A percentile compares a stretch with the other conserved stretches of the same genome.
These are phyloP conservation scores for Debaryomyces sp. DNA, from an alignment of 1,139 yeast species.

Conservation along the genomic window DNA sequence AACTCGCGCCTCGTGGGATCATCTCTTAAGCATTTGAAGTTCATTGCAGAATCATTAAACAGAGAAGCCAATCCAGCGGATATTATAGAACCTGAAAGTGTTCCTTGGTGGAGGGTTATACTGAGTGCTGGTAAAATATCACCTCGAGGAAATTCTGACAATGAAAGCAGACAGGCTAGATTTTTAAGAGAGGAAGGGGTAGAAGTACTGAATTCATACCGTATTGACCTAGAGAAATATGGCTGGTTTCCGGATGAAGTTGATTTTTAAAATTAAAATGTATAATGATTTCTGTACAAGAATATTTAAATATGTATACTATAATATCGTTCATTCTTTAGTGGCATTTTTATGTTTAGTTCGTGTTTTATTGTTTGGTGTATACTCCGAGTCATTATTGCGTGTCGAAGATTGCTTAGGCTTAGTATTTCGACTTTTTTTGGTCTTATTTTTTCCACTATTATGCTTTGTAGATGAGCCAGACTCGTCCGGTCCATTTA, in stretches of 20 bases:
- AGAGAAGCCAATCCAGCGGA: constrained; percentile 19
- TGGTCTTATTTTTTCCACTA: constrained; percentile 1
- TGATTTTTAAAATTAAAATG: background rate
- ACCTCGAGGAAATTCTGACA: constrained; percentile 45
- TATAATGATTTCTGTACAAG: background rate
- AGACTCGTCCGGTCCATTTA: background rate
- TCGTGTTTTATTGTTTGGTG: background rate
- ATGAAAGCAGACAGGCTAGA: constrained; percentile 51
- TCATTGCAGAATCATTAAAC: constrained; percentile 27
- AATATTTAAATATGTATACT: background rate
- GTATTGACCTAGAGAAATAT: constrained; percentile 45
- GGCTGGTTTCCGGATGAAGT: constrained; percentile 71
- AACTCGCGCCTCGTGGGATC: constrained; percentile 77
- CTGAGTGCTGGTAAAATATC: constrained; percentile 65
- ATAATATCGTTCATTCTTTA: constrained; percentile 3
- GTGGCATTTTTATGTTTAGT: constrained; percentile 6
- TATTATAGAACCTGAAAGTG: constrained; percentile 29
- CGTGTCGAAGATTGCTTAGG: background rate
- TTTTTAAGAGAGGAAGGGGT: constrained; percentile 54
- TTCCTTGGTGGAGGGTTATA: constrained; percentile 86
- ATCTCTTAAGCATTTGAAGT: constrained; percentile 52
- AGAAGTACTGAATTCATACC: constrained; percentile 36
- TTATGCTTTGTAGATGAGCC: constrained; percentile 7
- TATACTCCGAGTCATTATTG: background rate
- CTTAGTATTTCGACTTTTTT: constrained; percentile 15